Conservation (phyloP, 1,139 yeast genomes). For the Starmera stellimalicola region DNA sequence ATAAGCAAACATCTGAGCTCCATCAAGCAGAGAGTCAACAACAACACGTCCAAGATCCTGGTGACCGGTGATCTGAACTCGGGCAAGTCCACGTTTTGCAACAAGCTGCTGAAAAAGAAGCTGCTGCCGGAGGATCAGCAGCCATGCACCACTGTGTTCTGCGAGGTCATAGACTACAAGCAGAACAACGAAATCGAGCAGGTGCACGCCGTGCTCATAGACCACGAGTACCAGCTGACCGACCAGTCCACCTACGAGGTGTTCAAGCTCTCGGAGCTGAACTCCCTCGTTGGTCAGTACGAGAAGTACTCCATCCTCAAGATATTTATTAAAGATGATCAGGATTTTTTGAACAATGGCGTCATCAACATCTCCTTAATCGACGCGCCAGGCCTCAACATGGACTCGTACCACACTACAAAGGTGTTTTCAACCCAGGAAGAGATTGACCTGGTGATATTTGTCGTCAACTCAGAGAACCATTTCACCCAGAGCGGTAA, state of each 20-base stretch:
- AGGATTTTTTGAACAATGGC: constrained; percentile 77
- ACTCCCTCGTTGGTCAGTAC: constrained; percentile 63
- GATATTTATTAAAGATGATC: constrained; percentile 70
- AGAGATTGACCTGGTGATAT: constrained; percentile 91
- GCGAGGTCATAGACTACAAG: constrained; percentile 83
- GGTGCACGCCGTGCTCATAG: constrained; percentile 84
- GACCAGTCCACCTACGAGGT: constrained; percentile 61
- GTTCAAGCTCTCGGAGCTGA: constrained; percentile 45
- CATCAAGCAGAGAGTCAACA: constrained; percentile 77
- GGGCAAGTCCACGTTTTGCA: constrained; percentile 94
- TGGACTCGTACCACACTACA: constrained; percentile 90
- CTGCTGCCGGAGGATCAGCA: constrained; percentile 94
- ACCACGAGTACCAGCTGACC: constrained; percentile 40
- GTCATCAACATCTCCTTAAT: constrained; percentile 86
- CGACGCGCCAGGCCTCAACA: constrained; percentile 95
- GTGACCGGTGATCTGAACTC: constrained; percentile 97
- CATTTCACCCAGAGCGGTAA: constrained; percentile 92
- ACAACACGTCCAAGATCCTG: constrained; percentile 85
- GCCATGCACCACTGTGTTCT: constrained; percentile 94
- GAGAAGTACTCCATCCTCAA: constrained; percentile 67
- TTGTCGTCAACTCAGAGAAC: constrained; percentile 93
- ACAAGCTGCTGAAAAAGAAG: constrained; percentile 71
- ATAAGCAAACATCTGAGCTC: constrained; percentile 61
- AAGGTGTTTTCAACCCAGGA: constrained; percentile 95
- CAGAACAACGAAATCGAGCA: constrained; percentile 74